Evolutionary conservation across 495 filamentous ascomycete genomes (phyloP).

Genomic region (Xylaria scruposa): DNA sequence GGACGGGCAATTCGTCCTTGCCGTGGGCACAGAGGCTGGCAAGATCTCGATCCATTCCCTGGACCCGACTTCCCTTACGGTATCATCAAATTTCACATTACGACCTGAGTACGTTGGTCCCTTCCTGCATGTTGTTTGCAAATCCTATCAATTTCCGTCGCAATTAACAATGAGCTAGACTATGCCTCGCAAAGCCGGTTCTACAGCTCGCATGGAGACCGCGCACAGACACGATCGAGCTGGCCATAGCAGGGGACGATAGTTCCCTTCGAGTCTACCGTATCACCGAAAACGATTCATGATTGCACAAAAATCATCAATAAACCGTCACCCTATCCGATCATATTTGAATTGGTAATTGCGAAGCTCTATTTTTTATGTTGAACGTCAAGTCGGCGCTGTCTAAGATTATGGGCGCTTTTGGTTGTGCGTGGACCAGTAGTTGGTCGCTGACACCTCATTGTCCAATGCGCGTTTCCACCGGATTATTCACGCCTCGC

Average conservation of each 20-base stretch:
- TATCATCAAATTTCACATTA: conserved; percentile 53
- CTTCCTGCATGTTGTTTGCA: conserved; percentile 11
- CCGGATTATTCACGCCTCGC: not conserved
- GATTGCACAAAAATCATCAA: conserved; percentile 12
- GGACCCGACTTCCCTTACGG: conserved; percentile 50
- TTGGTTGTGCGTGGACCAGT: not conserved
- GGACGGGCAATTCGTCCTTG: conserved; percentile 60
- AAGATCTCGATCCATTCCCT: conserved; percentile 54
- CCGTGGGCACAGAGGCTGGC: conserved; percentile 70
- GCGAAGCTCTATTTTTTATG: not conserved
- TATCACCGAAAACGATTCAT: conserved; percentile 44
- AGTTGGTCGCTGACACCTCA: not conserved
- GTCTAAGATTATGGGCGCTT: not conserved
- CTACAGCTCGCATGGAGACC: conserved; percentile 82
- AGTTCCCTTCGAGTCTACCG: conserved; percentile 76
- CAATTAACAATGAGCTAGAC: conserved; percentile 33
- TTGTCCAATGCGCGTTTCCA: conserved; percentile 5
- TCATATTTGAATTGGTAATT: not conserved
- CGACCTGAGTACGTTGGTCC: conserved; percentile 44
- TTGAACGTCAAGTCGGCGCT: not conserved
- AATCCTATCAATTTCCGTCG: no score
- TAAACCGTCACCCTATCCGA: not conserved
- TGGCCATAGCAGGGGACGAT: conserved; percentile 86
- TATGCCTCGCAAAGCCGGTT: conserved; percentile 74
- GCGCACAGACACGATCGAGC: conserved; percentile 49